Percentiles rank a stretch among this genome's conserved stretches.
Conservation (phyloP, 2,329 filamentous ascomycete genomes). For the Aspergillus uvarum region DNA sequence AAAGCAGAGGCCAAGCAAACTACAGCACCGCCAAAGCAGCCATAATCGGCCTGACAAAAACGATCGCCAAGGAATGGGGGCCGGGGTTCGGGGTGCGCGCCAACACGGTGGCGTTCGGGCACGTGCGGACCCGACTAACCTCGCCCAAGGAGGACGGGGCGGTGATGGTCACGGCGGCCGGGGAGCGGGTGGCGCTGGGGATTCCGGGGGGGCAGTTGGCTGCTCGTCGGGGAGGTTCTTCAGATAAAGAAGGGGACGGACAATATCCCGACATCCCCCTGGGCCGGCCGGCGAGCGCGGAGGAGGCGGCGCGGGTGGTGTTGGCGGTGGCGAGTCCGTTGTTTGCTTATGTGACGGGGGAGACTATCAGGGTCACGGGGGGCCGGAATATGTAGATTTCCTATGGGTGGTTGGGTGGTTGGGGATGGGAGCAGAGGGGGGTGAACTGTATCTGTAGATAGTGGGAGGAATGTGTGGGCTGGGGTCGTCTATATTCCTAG, state of each 20-base stretch:
- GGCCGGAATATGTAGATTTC: slow-evolving; percentile 60
- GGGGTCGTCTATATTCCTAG: too few relatives aligned
- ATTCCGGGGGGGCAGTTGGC: slow-evolving; percentile 63
- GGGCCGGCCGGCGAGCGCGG: slow-evolving; percentile 71
- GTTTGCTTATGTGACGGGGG: slow-evolving; percentile 80
- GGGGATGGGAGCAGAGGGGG: too few relatives aligned
- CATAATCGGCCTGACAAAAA: slow-evolving; percentile 79
- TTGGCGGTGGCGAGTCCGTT: slow-evolving; percentile 77
- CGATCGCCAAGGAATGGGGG: slow-evolving; percentile 90
- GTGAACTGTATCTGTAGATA: too few relatives aligned
- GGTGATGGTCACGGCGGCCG: slow-evolving; percentile 73
- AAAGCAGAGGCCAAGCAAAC: slow-evolving; percentile 71
- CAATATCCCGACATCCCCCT: slow-evolving; percentile 71
- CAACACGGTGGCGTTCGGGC: slow-evolving; percentile 82
- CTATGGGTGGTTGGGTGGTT: background rate
- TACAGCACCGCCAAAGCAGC: slow-evolving; percentile 84
- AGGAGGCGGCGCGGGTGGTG: slow-evolving; percentile 76
- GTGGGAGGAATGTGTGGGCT: too few relatives aligned
- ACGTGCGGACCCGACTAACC: slow-evolving; percentile 77
- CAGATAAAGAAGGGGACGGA: too few relatives aligned
- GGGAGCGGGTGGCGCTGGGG: slow-evolving; percentile 71
- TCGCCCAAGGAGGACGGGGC: slow-evolving; percentile 81
- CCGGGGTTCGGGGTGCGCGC: slow-evolving; percentile 76
- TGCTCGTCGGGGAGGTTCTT: slow-evolving; percentile 21
- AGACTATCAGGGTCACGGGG: slow-evolving; percentile 84